Conservation (phyloP, 305 asterid genomes). For the Fraxinus sp. region DNA sequence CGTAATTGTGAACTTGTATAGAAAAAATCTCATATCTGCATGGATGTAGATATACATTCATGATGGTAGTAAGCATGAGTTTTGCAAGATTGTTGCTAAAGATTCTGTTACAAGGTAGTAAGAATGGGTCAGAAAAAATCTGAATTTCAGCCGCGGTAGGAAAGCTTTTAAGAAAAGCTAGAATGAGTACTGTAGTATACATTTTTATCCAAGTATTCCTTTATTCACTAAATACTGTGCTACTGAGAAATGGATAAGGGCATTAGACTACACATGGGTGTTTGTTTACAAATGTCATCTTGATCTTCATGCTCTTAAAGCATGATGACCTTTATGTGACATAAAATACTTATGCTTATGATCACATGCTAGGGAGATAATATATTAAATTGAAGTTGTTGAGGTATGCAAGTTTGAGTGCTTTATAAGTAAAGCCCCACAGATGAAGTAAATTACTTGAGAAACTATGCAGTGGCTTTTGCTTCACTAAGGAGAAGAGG, state of each 20-base stretch:
- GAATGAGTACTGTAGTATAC: neutral
- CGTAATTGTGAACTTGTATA: neutral
- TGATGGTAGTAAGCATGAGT: slow-evolving; percentile 17
- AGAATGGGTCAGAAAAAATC: neutral
- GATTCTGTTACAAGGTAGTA: slow-evolving; percentile 6
- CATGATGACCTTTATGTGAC: neutral
- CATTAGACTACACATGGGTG: neutral
- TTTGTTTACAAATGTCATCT: neutral
- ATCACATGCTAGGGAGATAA: slow-evolving; percentile 1
- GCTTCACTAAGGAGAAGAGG: neutral
- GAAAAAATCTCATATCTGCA: neutral
- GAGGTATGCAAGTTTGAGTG: slow-evolving; percentile 2
- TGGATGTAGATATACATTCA: neutral
- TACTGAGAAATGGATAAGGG: neutral
- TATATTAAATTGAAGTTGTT: neutral
- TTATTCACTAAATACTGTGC: neutral
- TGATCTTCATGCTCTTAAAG: neutral
- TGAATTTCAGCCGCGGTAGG: neutral
- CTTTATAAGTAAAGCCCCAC: neutral
- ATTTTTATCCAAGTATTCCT: slow-evolving; percentile 8
- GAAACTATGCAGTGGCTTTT: neutral
- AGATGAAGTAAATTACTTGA: neutral
- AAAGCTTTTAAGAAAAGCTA: slow-evolving; percentile 8
- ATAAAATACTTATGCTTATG: slow-evolving; percentile 1
- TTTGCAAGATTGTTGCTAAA: neutral